Evolutionary conservation across 345 rosid genomes (phyloP), one percentile per base, ranked within the genome.

Genomic region (Gossypium rotundifolium): DNA sequence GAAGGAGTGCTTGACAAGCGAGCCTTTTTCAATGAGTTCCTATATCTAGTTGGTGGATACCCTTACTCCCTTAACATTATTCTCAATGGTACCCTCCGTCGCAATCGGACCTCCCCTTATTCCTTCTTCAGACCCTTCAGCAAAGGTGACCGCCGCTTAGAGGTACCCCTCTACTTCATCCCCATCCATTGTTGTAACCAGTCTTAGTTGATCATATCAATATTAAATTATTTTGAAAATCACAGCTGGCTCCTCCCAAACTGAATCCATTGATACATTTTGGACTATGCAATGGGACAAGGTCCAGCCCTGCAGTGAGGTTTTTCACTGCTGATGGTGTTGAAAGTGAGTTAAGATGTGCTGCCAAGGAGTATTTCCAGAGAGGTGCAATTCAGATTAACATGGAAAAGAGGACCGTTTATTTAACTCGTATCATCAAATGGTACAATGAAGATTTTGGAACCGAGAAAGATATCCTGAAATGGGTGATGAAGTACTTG

Each of bases 281-380:
- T 59, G 98, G 98, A 48, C 82, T 88, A 3, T 95, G 96, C 81
- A 84, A 88, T 17, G 99, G 99, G 67, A 83, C 99, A 42, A 88
- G 82, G 73, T 95, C 98, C 27, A 87, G 92, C 80, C 97, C 99
- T 11, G 49, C 78, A 0, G 91, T 91, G 75, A 87, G 93, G 77
- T 94, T 94, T 83, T 95, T 85, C 85, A 83, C 91, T 17, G 48
- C 89, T 1, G 83, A 88, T 74, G 94, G 91, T 49, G 84, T 92
- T 23, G 89, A 87, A 78, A 75, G 85, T 45, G 94, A 91, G 71
- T 83, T 95, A 12, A 91, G 86, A 84, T 59, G 52, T 65, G 91
- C 94, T 12, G 82, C 96, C 23, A 55, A 55, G 60, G 60, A 55
- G 27, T 55, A 55, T 55, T 55, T 55, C 60, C 27, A 18, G 60